A percentile compares a stretch with the other conserved stretches of the same genome.
These are phyloP conservation scores for Pyrenula massariospora DNA, from an alignment of 495 filamentous ascomycete species.

Conservation along the genomic window DNA sequence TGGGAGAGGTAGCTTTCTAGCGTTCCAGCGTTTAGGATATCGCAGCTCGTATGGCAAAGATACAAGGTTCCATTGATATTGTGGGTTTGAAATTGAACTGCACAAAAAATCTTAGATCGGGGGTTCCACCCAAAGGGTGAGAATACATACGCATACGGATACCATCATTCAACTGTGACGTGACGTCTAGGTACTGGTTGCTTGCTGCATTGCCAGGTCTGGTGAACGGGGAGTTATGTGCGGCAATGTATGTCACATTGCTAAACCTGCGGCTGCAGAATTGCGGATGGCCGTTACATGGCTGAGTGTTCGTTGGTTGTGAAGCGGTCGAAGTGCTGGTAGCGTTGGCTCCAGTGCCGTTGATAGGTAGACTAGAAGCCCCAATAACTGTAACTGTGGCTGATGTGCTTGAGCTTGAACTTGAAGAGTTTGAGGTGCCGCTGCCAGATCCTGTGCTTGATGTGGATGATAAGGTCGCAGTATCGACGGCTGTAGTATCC, in stretches of 20 bases:
- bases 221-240: constrained; percentile 82
- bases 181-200: constrained; percentile 65
- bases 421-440: constrained; percentile 11
- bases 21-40: constrained; percentile 66
- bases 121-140: too few relatives aligned
- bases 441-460: constrained; percentile 7
- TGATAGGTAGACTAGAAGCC: constrained; percentile 22
- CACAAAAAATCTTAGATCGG: not conserved
- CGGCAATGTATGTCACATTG: constrained; percentile 79
- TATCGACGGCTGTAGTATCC: not conserved
- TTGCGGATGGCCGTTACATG: constrained; percentile 82
- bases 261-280: constrained; percentile 73
- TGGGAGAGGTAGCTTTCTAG: constrained; percentile 59
- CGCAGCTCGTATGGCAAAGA: constrained; percentile 68
- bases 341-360: constrained; percentile 28
- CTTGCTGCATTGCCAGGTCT: constrained; percentile 53
- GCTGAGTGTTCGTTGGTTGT: constrained; percentile 47
- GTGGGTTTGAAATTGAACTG: constrained; percentile 78
- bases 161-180: constrained; percentile 72
- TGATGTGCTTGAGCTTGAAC: constrained; percentile 12
- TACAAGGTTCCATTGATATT: constrained; percentile 46
- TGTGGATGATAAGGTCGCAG: not conserved
- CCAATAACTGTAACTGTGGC: constrained; percentile 27
- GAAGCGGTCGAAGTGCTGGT: constrained; percentile 24
- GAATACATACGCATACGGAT: constrained; percentile 58